Percentiles rank a stretch among this genome's conserved stretches.
phyloP scores from a whole-genome alignment of 208 protist genomes.

The Naegleria fowleri region DNA sequence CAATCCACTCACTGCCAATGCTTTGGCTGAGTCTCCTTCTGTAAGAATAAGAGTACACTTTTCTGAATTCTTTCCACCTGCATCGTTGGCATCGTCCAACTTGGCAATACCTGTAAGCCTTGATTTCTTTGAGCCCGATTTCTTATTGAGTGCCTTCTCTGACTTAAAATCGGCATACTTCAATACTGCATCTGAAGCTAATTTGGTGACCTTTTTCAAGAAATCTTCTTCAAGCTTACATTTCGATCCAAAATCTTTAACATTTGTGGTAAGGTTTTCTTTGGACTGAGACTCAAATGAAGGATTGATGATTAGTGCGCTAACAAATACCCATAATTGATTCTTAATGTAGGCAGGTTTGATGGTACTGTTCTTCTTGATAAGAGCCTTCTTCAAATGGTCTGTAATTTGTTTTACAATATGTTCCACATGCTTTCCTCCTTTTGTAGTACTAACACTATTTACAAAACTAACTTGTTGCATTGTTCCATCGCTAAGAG shows the following conservation, averaged over 20 bases:
- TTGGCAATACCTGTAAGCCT: constrained; percentile 94
- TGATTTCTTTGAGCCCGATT: constrained; percentile 60
- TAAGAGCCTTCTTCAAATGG: constrained; percentile 75
- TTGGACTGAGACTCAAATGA: constrained; percentile 99
- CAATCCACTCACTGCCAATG: constrained; percentile 92
- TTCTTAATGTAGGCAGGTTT: constrained; percentile 93
- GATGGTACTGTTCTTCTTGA: constrained; percentile 94
- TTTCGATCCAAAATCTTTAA: constrained; percentile 89
- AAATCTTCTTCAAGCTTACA: constrained; percentile 89
- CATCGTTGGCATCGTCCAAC: constrained; percentile 99
- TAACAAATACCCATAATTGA: constrained; percentile 98
- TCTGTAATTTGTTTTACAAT: constrained; percentile 88
- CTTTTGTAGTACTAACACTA: constrained; percentile 94
- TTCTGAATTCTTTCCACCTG: constrained; percentile 81
- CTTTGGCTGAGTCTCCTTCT: constrained; percentile 98
- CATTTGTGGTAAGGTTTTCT: constrained; percentile 92
- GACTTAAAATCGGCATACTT: constrained; percentile 92
- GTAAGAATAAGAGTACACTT: constrained; percentile 99
- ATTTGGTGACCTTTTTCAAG: constrained; percentile 86
- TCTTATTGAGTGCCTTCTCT: constrained; percentile 71
- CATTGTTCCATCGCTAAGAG: constrained; percentile 78
- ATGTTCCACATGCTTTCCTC: constrained; percentile 98
- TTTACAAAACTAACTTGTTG: constrained; percentile 99
- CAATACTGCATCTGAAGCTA: constrained; percentile 83
- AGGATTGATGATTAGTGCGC: constrained; percentile 98